These are phyloP conservation scores for Xylaria sp. DNA, from an alignment of 2,329 filamentous ascomycete species.

Conservation along the genomic window DNA sequence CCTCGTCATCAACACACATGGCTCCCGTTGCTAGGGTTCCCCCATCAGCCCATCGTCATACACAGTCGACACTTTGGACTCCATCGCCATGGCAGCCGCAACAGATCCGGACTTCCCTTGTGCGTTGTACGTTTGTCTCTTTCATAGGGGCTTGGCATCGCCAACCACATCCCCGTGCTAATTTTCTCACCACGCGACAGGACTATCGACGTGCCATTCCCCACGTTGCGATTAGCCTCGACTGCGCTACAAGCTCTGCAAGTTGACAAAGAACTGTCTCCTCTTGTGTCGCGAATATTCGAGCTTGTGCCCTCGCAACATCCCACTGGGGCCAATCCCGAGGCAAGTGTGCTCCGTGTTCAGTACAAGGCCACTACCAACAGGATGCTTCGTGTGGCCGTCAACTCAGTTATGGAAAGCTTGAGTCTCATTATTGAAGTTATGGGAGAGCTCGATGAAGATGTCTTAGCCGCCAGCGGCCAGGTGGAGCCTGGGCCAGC, in stretches of 20 bases:
- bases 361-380: conserved; percentile 90
- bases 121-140: conserved; percentile 59
- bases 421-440: conserved; percentile 82
- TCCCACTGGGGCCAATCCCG: conserved; percentile 33
- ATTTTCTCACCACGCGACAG: conserved; percentile 51
- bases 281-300: conserved; percentile 77
- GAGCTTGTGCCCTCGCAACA: conserved; percentile 51
- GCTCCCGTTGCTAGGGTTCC: not conserved
- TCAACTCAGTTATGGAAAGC: conserved; percentile 96
- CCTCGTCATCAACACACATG: not conserved
- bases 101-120: conserved; percentile 63
- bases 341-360: conserved; percentile 64
- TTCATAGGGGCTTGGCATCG: conserved; percentile 1
- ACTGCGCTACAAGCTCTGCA: conserved; percentile 76
- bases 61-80: not conserved
- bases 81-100: conserved; percentile 46
- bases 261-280: conserved; percentile 89
- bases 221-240: conserved; percentile 75
- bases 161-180: conserved; percentile 25
- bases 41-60: not conserved
- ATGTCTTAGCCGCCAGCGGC: conserved; percentile 65
- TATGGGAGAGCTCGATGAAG: conserved; percentile 88
- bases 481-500: not conserved
- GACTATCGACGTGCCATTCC: conserved; percentile 79
- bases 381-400: conserved; percentile 92